phyloP scores from a whole-genome alignment of 345 rosid genomes.

The Hypericum androsaemum region DNA sequence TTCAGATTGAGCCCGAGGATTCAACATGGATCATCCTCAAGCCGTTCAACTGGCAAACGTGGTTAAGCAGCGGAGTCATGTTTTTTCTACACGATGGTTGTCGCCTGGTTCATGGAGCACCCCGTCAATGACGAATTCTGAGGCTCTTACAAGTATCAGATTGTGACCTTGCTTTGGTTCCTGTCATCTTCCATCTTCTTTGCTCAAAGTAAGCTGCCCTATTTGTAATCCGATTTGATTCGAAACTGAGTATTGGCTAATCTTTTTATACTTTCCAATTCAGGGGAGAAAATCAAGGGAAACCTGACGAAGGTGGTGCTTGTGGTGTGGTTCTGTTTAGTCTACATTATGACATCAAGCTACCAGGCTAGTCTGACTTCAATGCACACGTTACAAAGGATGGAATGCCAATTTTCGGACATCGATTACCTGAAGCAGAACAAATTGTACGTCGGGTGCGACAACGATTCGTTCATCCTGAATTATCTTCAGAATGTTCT shows the following conservation, averaged over 20 bases:
- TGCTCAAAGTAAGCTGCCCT: constrained; percentile 44
- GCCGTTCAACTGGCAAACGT: constrained; percentile 42
- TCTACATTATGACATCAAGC: constrained; percentile 40
- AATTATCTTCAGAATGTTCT: constrained; percentile 28
- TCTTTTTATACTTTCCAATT: too few species aligned
- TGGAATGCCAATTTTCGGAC: constrained; percentile 28
- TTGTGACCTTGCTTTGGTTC: constrained; percentile 37
- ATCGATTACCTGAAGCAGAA: constrained; percentile 20
- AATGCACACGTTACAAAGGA: constrained; percentile 36
- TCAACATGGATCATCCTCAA: constrained; percentile 36
- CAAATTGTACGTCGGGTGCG: constrained; percentile 37
- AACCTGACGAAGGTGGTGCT: constrained; percentile 38
- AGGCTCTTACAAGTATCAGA: constrained; percentile 29
- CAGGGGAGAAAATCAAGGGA: constrained; percentile 36
- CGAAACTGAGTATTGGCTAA: background rate
- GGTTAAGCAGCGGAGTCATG: constrained; percentile 32
- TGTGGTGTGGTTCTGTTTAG: constrained; percentile 48
- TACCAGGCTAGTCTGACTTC: constrained; percentile 52
- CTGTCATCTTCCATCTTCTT: constrained; percentile 45
- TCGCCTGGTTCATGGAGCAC: too few species aligned
- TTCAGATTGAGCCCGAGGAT: constrained; percentile 17
- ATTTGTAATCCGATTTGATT: too few species aligned
- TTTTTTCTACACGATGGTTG: constrained; percentile 34
- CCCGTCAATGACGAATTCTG: constrained; percentile 28
- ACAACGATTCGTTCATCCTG: constrained; percentile 35